Conservation (phyloP, 805 yeast species). For the Spathaspora gorwiae region DNA sequence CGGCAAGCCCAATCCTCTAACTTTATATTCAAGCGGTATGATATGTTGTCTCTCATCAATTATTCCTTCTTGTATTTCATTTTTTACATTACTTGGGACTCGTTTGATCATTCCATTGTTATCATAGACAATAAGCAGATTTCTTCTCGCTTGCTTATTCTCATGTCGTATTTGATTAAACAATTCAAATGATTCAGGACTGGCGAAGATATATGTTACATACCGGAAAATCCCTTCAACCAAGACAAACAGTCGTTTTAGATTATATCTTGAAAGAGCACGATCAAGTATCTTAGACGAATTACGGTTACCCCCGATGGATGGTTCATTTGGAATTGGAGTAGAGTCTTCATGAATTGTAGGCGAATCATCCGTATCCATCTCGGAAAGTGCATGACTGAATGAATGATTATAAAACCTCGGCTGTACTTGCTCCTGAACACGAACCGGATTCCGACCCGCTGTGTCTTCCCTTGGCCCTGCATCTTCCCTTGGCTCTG, state of each 20-base stretch:
- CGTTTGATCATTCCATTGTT: slow-evolving; percentile 15
- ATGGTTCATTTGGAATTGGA: slow-evolving; percentile 17
- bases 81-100: slow-evolving; percentile 4
- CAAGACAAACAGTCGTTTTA: slow-evolving; percentile 27
- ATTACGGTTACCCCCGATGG: slow-evolving; percentile 6
- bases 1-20: slow-evolving; percentile 34
- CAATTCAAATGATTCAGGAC: slow-evolving; percentile 21
- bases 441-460: not conserved
- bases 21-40: slow-evolving; percentile 27
- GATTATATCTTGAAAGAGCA: slow-evolving; percentile 16
- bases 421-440: not conserved
- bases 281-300: slow-evolving; percentile 16
- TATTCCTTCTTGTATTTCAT: slow-evolving; percentile 6
- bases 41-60: slow-evolving; percentile 29
- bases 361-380: slow-evolving; percentile 1
- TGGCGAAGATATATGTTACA: slow-evolving; percentile 25
- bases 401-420: not conserved
- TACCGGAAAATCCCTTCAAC: slow-evolving; percentile 30
- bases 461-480: not conserved
- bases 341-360: slow-evolving; percentile 16
- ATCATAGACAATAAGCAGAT: slow-evolving; percentile 17
- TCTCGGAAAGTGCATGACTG: not conserved
- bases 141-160: slow-evolving; percentile 17
- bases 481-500: too few species aligned
- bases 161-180: slow-evolving; percentile 24